Evolutionary conservation across 768 basidiomycete species (phyloP), one percentile per base, ranked within the genome.

Genomic region (Lactarius indigo): DNA sequence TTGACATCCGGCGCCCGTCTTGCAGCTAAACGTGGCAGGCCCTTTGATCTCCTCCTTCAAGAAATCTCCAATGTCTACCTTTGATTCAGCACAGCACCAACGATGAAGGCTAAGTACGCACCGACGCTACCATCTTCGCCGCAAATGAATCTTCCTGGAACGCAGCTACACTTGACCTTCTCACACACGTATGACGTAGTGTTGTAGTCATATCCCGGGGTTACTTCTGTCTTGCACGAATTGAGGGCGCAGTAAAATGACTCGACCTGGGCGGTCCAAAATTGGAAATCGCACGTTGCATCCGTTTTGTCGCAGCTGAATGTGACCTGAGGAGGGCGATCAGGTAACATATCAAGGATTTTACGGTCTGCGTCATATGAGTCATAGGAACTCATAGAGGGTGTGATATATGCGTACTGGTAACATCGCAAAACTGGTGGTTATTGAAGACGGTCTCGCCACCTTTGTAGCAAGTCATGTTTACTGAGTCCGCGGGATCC

Each of bases 341-440:
- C 90, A 0, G 92, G 91, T n/a, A 98, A 92, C 80, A 87, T 86
- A 74, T 97, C 96, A 68, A 97, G 80, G 71, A 98, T 98, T 78
- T 97, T 97, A 57, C 91, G 88, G 78, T 98, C 94, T 96, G 72
- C 6, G 33, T 30, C 52, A n/a, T 5, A 42, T 28, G 39, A 57
- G 12, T 58, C 57, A 23, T 52, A 61, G 47, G 64, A 60, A 31
- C 13, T 44, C n/a, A 54, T 50, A 28, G 54, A 18, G 57, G 23
- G 57, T 20, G 33, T 20, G 18, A 18, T 26, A 18, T 47, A 28
- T 9, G 81, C 92, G 72, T 74, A 96, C 95, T 98, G 13, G 97
- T 99, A 39, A 99, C 96, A 75, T 98, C 87, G 78, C 97, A 99
- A 88, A 97, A 94, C 76, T 99, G 96, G 76, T 95, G 94, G 70